phyloP scores from a whole-genome alignment of 2,329 filamentous ascomycete genomes.

The Zalaria obscura region DNA sequence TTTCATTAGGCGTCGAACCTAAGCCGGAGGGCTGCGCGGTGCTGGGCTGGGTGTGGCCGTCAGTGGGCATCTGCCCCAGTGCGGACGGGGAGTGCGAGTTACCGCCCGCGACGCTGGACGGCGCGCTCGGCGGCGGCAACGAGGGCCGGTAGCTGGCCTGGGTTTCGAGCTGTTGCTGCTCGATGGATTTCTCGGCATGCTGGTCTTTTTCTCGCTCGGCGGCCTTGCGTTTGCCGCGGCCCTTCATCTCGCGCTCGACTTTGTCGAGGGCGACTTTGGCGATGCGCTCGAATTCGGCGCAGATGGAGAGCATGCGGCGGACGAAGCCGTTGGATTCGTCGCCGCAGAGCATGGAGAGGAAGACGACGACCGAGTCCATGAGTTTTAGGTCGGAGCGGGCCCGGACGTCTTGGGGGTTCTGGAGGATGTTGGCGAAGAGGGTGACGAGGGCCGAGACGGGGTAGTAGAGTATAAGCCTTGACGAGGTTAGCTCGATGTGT shows the following conservation, averaged over 20 bases:
- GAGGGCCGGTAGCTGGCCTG: constrained; percentile 19
- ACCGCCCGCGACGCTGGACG: constrained; percentile 11
- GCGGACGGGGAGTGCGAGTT: constrained; percentile 6
- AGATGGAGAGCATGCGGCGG: constrained; percentile 84
- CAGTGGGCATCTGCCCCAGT: constrained; percentile 6
- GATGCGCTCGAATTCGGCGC: constrained; percentile 92
- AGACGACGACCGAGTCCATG: constrained; percentile 87
- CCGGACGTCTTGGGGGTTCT: constrained; percentile 81
- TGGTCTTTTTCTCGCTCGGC: constrained; percentile 30
- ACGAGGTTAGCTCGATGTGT: neutral
- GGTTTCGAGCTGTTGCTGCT: constrained; percentile 21
- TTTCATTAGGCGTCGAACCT: too few relatives aligned
- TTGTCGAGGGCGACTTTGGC: constrained; percentile 83
- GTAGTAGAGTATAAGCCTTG: constrained; percentile 82
- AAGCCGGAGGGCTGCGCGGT: too few relatives aligned
- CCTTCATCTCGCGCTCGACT: constrained; percentile 69
- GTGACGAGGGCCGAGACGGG: constrained; percentile 91
- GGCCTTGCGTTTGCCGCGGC: constrained; percentile 72
- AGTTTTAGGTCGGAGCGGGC: constrained; percentile 79
- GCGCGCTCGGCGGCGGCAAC: constrained; percentile 15
- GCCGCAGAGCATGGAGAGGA: constrained; percentile 74
- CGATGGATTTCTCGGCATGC: constrained; percentile 5
- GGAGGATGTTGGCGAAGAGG: constrained; percentile 87
- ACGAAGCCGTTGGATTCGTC: constrained; percentile 68
- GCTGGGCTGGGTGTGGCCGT: neutral